These are phyloP conservation scores for Serendipita sp. DNA, from an alignment of 768 basidiomycete genomes.

Conservation along the genomic window DNA sequence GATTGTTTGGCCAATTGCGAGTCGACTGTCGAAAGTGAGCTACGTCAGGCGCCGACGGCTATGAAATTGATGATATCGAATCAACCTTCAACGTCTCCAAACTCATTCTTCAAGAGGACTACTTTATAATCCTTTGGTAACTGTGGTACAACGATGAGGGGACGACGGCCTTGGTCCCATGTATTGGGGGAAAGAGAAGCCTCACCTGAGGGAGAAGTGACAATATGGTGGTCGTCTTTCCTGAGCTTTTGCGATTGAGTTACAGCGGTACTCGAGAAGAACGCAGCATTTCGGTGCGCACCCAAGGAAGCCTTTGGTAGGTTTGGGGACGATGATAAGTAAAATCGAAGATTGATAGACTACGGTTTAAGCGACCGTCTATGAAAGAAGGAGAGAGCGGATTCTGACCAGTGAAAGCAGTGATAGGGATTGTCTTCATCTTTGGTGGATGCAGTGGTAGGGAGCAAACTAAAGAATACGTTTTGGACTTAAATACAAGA, in stretches of 20 bases:
- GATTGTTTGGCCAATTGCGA: constrained; percentile 80
- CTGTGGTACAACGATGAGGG: constrained; percentile 20
- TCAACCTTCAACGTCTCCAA: constrained; percentile 80
- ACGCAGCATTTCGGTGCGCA: constrained; percentile 12
- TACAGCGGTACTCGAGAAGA: not conserved
- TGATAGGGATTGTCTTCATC: constrained; percentile 54
- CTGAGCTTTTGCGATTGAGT: constrained; percentile 15
- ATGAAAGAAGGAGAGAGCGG: not conserved
- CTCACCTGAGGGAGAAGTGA: constrained; percentile 22
- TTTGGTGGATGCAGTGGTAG: not conserved
- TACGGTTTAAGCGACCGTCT: constrained; percentile 55
- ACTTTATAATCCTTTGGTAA: constrained; percentile 77
- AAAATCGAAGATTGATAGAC: constrained; percentile 13
- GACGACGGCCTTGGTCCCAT: constrained; percentile 8
- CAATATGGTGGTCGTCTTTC: constrained; percentile 21
- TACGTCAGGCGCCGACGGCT: not conserved
- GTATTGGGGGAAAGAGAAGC: not conserved
- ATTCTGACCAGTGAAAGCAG: constrained; percentile 71
- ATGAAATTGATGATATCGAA: not conserved
- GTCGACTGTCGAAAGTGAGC: constrained; percentile 42
- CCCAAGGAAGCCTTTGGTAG: constrained; percentile 14
- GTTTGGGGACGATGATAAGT: too few relatives aligned
- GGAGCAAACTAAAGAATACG: too few relatives aligned
- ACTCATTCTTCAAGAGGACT: constrained; percentile 90
- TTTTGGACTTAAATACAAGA: too few relatives aligned